Evolutionary conservation across 169 alveolate genomes (phyloP), one percentile per base, ranked within the genome.

Genomic region (Babesia gibsoni): DNA sequence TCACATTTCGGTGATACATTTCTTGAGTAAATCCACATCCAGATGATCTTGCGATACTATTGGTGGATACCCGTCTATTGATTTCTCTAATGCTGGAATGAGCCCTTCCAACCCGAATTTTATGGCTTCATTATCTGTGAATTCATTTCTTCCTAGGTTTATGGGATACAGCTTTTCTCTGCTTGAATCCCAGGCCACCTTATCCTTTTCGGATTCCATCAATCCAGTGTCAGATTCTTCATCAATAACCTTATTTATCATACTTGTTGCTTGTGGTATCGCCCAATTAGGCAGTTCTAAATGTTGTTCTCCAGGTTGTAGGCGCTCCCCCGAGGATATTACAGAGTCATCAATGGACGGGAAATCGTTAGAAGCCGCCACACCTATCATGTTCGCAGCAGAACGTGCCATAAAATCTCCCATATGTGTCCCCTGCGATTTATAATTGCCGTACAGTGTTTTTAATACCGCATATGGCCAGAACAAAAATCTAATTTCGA

Each of bases 71-170:
- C 30, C 42, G 2, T 25, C 39, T 39, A 41, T 35, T 20, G 45
- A 61, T 14, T 37, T 23, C 67, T 61, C 37, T 20, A 73, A 45
- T 25, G 83, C 73, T 23, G 58, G 75, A 9, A 73, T 5, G 4
- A 73, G 67, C 45, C 83, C 83, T 10, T 59, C 75, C 20, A 73
- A 46, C 8, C 83, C 83, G 43, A 20, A 73, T 10, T 27, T 22
- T 52, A 23, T 8, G 29, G 39, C 73, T 16, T 73, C 83, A 22
- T 64, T 6, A 4, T 20, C 54, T 6, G 43, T 25, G 54, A 43
- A 23, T 14, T 57, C 52, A 37, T 27, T 7, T 14, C 33, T n/a
- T 9, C 18, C 56, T 14, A 9, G 43, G 33, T 27, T 25, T 14
- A 22, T 6, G 32, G 46, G 12, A 49, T 30, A 18, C 42, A 29